A percentile compares a stretch with the other conserved stretches of the same genome.
These are phyloP conservation scores for Rhodomyrtus tomentosa DNA, from an alignment of 345 rosid species.

Conservation along the genomic window DNA sequence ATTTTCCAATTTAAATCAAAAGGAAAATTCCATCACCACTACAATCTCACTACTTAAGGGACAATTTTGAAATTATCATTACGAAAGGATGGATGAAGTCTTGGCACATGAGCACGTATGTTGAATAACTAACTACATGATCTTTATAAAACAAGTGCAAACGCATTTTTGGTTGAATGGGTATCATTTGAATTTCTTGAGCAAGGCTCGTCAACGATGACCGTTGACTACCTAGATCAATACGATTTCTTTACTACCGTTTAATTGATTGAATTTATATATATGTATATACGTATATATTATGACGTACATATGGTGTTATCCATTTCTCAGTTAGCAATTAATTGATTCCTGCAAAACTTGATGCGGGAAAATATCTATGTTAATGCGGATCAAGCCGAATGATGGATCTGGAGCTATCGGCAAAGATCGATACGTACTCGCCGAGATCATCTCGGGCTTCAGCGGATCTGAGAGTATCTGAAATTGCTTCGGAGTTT, in stretches of 20 bases:
- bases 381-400: background rate
- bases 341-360: too few species aligned
- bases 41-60: background rate
- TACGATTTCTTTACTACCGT: background rate
- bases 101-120: background rate
- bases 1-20: background rate
- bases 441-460: fast-evolving
- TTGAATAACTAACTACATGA: background rate
- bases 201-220: background rate
- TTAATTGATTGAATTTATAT: background rate
- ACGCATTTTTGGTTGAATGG: background rate
- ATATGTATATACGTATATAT: too few species aligned
- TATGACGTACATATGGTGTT: too few species aligned
- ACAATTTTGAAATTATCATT: background rate
- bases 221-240: too few species aligned
- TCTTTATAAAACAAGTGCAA: background rate
- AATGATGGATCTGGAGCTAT: background rate
- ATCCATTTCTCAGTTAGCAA: too few species aligned
- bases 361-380: too few species aligned
- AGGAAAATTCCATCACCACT: background rate
- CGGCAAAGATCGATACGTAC: fast-evolving
- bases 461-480: background rate
- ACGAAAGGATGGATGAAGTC: background rate
- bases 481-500: background rate
- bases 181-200: background rate